A percentile compares a stretch with the other conserved stretches of the same genome.
Conservation (phyloP, 176 grass and related monocot species). For the Juncus inflexus region DNA sequence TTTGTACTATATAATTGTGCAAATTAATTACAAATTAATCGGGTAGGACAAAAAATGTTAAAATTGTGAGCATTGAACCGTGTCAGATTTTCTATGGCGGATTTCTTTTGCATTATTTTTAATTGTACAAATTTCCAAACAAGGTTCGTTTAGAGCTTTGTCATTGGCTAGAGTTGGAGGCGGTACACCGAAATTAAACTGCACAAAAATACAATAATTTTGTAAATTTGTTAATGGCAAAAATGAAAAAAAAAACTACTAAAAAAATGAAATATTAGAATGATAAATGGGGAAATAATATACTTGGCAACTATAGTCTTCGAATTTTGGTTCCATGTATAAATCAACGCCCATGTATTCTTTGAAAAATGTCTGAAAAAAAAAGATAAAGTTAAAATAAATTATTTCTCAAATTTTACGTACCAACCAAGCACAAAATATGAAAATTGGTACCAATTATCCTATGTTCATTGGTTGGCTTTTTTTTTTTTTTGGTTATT, state of each 20-base stretch:
- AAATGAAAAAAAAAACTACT: background rate
- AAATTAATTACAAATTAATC: no score
- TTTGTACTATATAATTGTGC: no score
- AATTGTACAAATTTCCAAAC: slow-evolving; percentile 66
- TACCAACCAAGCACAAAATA: background rate
- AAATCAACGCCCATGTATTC: slow-evolving; percentile 79
- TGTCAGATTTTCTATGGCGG: slow-evolving; percentile 19
- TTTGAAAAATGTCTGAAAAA: slow-evolving; percentile 72
- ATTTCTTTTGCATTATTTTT: slow-evolving; percentile 43
- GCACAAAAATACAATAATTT: slow-evolving; percentile 18
- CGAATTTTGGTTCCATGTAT: slow-evolving; percentile 92
- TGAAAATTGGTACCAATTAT: background rate
- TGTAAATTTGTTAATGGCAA: background rate
- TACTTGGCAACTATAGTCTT: slow-evolving; percentile 91
- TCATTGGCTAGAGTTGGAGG: slow-evolving; percentile 37
- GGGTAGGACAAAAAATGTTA: background rate
- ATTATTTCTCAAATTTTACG: background rate
- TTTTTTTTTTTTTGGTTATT: no score
- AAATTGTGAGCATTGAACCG: slow-evolving; percentile 3
- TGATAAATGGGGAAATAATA: background rate
- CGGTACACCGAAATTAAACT: slow-evolving; percentile 84
- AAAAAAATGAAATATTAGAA: background rate
- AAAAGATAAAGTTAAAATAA: background rate
- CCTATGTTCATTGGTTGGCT: no score
- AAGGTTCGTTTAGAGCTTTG: slow-evolving; percentile 76